Evolutionary conservation across 371 early-diverging fungal species (phyloP), one percentile per base, ranked within the genome.

Genomic region (Mortierella sp.): DNA sequence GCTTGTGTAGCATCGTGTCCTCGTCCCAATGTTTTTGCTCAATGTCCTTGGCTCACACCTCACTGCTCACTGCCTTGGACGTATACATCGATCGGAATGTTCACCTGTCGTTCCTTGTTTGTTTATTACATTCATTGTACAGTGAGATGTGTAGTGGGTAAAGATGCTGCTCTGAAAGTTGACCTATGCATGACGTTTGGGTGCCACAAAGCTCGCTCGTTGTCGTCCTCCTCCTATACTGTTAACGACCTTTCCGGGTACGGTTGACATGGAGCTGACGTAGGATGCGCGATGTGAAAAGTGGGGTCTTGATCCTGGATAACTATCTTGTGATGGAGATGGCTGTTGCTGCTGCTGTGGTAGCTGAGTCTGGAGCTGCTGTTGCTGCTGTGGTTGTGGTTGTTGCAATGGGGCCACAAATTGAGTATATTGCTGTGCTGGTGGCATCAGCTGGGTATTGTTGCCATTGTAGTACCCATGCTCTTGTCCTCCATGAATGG

Each of bases 251-350:
- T 27, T 61, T 31, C 73, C 67, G 8, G 65, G 53, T 47, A 54
- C 51, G 27, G 73, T 63, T 27, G 67, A 54, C 21, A 67, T 73
- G 54, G 74, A 73, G 37, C 74, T 73, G 48, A 67, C 74, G 27
- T 67, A 73, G 14, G 74, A 67, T 1, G 73, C 73, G 4, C 73
- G 44, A 40, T 40, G 34, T n/a, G 74, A 63, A 57, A 40, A 72
- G 7, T 21, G 14, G 47, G 62, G 57, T 21, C 46, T 46, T 31
- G 54, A 27, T 12, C 41, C 25, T 16, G 29, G 27, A 2, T 49
- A 27, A 16, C 31, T 29, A 5, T 67, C 54, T 37, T 34, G 34
- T 34, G 34, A 4, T 34, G 44, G 59, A 10, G 28, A 28, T 17
- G 50, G 56, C 27, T 29, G 31, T 3, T 22, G n/a, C 24, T 46